These are phyloP conservation scores for Wickerhamiella hasegawae DNA, from an alignment of 805 yeast species.

Conservation along the genomic window DNA sequence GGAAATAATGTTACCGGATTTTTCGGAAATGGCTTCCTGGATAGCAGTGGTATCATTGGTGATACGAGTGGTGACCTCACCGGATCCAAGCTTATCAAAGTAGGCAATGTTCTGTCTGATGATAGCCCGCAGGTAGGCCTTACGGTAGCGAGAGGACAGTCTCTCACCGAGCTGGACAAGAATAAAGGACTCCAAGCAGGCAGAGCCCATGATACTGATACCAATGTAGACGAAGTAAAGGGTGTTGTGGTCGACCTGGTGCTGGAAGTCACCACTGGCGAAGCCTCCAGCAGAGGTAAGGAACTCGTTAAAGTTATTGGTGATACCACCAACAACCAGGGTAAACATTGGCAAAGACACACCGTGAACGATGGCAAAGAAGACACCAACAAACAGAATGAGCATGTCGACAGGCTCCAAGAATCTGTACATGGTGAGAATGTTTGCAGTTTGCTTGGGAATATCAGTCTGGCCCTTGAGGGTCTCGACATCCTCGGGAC, in stretches of 20 bases:
- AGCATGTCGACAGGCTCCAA: slow-evolving; percentile 19
- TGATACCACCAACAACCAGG: slow-evolving; percentile 25
- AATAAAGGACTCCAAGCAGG: slow-evolving; percentile 22
- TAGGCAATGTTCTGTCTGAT: slow-evolving; percentile 27
- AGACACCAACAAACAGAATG: slow-evolving; percentile 19
- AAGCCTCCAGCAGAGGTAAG: slow-evolving; percentile 13
- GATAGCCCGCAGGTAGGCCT: slow-evolving; percentile 22
- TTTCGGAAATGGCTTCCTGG: slow-evolving; percentile 29
- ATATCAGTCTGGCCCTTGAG: slow-evolving; percentile 21
- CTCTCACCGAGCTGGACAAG: slow-evolving; percentile 27
- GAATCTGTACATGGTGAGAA: slow-evolving; percentile 22
- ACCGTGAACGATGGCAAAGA: slow-evolving; percentile 24
- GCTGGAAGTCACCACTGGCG: slow-evolving; percentile 19
- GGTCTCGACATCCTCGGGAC: slow-evolving; percentile 20
- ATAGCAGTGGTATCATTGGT: slow-evolving; percentile 26
- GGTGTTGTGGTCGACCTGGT: slow-evolving; percentile 21
- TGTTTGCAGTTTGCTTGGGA: slow-evolving; percentile 12
- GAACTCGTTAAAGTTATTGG: slow-evolving; percentile 21
- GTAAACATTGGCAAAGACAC: slow-evolving; percentile 27
- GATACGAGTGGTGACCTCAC: slow-evolving; percentile 28
- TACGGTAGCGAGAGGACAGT: slow-evolving; percentile 25
- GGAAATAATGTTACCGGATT: slow-evolving; percentile 24
- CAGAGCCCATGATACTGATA: slow-evolving; percentile 21
- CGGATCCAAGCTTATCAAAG: slow-evolving; percentile 28
- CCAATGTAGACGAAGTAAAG: slow-evolving; percentile 27